Evolutionary conservation across 2,329 filamentous ascomycete species (phyloP), one percentile per base, ranked within the genome.

Genomic region (Colletotrichum godetiae): DNA sequence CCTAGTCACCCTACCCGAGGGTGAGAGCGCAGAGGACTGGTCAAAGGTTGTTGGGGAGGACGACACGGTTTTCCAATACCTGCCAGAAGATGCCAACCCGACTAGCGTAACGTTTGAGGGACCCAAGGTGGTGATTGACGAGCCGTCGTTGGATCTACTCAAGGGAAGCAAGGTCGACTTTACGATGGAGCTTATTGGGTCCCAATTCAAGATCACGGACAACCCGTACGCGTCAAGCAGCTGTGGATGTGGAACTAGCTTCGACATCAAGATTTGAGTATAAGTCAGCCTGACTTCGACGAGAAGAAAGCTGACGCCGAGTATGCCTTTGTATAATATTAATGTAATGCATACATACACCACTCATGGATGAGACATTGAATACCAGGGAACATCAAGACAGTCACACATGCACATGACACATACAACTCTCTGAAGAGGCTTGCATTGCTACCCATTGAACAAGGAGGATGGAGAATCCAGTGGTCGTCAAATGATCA

Each of bases 161-260:
- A 95, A 95, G 80, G 97, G 96, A 11, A 98, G 95, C 85, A 98
- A 95, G 81, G 92, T 99, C 49, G 97, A 99, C 81, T 99, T 95
- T 80, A 98, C 95, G 0, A 97, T 94, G 89, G 97, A 98, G 86
- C 86, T 99, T 84, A 98, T 98, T 80, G 88, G 88, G 12, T 89
- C 87, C 1, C 95, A 98, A 84, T 99, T 99, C 84, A 98, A 97
- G 87, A 95, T 99, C 79, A 92, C 95, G 74, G 95, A 97, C 78
- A 99, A 98, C 80, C 97, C 97, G 0, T 87, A 91, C 53, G 97
- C 97, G 5, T 95, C 93, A 71, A 98, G 95, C 83, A 98, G 94
- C 82, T 99, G 97, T 85, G 97, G 97, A 1, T 99, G 97, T 83
- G 97, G 97, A 8, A 98, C 96, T 19, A 98, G 96, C 81, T 99